Evolutionary conservation across 2,329 filamentous ascomycete species (phyloP).

Genomic region (Plectosphaerella plurivora): DNA sequence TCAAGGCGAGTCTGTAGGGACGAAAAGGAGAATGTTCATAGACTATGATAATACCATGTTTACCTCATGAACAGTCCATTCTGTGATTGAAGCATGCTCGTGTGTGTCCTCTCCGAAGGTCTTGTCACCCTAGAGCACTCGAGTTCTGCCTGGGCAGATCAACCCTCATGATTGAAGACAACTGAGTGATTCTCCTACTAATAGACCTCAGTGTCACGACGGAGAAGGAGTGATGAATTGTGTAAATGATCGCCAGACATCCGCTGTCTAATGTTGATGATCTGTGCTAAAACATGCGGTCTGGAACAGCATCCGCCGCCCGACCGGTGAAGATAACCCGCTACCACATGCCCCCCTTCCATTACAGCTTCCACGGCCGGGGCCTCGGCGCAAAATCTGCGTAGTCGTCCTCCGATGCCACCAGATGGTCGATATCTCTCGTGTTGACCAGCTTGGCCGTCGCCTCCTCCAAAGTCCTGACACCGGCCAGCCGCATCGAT

Average conservation of each 20-base stretch:
- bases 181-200: too few relatives aligned
- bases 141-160: too few relatives aligned
- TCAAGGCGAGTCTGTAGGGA: not conserved
- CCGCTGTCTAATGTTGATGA: not conserved
- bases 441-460: constrained; percentile 23
- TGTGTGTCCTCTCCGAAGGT: too few relatives aligned
- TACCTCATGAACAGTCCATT: too few relatives aligned
- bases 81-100: too few relatives aligned
- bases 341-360: not conserved
- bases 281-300: too few relatives aligned
- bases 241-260: not conserved
- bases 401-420: constrained; percentile 7
- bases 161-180: too few relatives aligned
- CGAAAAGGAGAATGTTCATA: not conserved
- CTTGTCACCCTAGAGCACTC: too few relatives aligned
- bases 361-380: not conserved
- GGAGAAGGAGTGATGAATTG: not conserved
- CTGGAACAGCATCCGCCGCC: too few relatives aligned
- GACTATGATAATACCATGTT: not conserved
- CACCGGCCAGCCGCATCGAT: constrained; percentile 44
- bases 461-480: constrained; percentile 21
- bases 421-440: constrained; percentile 23
- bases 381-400: not conserved
- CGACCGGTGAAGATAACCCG: not conserved
- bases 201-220: too few relatives aligned